A percentile compares a stretch with the other conserved stretches of the same genome.
phyloP scores from a whole-genome alignment of 306 rosid species.

The Fragaria nilgerrensis region DNA sequence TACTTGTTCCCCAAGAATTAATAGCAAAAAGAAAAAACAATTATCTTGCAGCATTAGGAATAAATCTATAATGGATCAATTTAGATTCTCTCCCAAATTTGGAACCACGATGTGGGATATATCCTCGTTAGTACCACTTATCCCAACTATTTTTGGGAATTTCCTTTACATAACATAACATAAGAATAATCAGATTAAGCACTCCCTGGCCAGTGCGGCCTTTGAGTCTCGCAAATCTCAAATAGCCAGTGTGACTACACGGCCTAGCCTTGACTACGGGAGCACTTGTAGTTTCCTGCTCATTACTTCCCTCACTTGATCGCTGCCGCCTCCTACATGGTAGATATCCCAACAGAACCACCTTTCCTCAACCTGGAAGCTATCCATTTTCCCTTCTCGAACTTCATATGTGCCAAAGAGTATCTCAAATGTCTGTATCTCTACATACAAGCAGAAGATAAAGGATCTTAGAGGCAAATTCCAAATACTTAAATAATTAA shows the following conservation, averaged over 20 bases:
- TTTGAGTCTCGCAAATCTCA: conserved; percentile 79
- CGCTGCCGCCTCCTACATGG: conserved; percentile 68
- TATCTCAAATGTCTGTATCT: conserved; percentile 83
- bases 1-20: too few species aligned
- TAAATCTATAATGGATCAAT: too few species aligned
- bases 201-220: neutral
- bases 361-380: conserved; percentile 18
- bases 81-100: too few species aligned
- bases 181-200: conserved; percentile 18
- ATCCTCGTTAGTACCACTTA: too few species aligned
- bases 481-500: too few species aligned
- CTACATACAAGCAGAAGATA: conserved; percentile 34
- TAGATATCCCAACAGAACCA: conserved; percentile 36
- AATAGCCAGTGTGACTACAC: conserved; percentile 73
- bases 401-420: conserved; percentile 73
- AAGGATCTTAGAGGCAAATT: neutral
- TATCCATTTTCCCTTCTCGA: conserved; percentile 51
- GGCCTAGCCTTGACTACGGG: conserved; percentile 64
- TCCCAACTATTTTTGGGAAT: too few species aligned
- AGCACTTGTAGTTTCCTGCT: conserved; percentile 32
- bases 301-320: conserved; percentile 47
- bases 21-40: too few species aligned
- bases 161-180: too few species aligned
- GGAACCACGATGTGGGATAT: too few species aligned
- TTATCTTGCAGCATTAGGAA: too few species aligned